Conservation (phyloP, 345 rosid species). For the Conringia planisiliqua region DNA sequence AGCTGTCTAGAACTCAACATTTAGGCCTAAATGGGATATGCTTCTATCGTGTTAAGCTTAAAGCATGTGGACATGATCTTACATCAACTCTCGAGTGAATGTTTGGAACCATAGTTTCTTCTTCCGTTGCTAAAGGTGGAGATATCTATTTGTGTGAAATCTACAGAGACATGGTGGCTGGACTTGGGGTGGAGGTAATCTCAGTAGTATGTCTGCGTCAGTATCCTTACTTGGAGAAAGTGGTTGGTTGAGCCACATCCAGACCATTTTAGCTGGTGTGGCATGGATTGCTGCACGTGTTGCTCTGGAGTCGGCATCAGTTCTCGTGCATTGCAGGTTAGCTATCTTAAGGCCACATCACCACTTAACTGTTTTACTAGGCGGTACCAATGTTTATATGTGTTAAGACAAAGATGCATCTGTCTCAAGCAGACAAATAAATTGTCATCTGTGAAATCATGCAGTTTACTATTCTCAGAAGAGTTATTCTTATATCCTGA, state of each 20-base stretch:
- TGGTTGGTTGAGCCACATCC: slow-evolving; percentile 98
- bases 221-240: slow-evolving; percentile 95
- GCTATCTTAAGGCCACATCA: slow-evolving; percentile 19
- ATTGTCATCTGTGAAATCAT: not conserved
- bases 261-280: slow-evolving; percentile 93
- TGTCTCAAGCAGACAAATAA: slow-evolving; percentile 7
- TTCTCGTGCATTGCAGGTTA: slow-evolving; percentile 98
- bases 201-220: slow-evolving; percentile 99
- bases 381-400: slow-evolving; percentile 2
- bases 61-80: slow-evolving; percentile 19
- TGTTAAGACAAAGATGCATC: slow-evolving; percentile 10
- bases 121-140: slow-evolving; percentile 3
- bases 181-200: slow-evolving; percentile 99
- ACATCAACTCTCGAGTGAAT: slow-evolving; percentile 10
- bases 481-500: slow-evolving; percentile 1
- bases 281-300: slow-evolving; percentile 98
- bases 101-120: not conserved
- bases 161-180: slow-evolving; percentile 95
- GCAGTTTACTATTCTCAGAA: slow-evolving; percentile 3
- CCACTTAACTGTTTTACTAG: slow-evolving; percentile 3
- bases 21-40: slow-evolving; percentile 9
- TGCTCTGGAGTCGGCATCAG: slow-evolving; percentile 88
- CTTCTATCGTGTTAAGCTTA: not conserved
- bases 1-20: not conserved
- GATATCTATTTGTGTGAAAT: slow-evolving; percentile 28